These are phyloP conservation scores for Epichloe festucae DNA, from an alignment of 2,329 filamentous ascomycete species.

Conservation along the genomic window DNA sequence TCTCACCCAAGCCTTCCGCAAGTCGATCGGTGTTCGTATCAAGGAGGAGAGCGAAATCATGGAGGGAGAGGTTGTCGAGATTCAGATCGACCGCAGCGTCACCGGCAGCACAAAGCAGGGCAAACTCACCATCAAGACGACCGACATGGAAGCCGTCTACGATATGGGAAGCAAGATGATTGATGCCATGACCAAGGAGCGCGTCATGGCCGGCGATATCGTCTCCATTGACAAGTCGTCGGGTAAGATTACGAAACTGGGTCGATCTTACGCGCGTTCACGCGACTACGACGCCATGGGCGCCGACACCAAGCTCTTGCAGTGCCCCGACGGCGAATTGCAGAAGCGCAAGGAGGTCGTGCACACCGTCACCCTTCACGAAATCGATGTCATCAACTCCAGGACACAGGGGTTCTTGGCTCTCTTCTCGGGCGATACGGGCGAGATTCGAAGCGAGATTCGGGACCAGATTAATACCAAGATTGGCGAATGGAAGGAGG, in stretches of 20 bases:
- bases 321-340: conserved; percentile 93
- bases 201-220: conserved; percentile 96
- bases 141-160: conserved; percentile 98
- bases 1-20: conserved; percentile 95
- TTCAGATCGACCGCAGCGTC: conserved; percentile 93
- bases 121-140: conserved; percentile 98
- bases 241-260: conserved; percentile 94
- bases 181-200: conserved; percentile 98
- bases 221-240: conserved; percentile 98
- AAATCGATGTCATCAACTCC: conserved; percentile 99
- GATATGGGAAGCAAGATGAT: conserved; percentile 99
- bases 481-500: conserved; percentile 97
- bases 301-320: conserved; percentile 93
- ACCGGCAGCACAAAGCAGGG: conserved; percentile 96
- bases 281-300: conserved; percentile 99
- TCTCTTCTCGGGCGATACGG: conserved; percentile 94
- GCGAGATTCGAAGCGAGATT: conserved; percentile 93
- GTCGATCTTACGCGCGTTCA: conserved; percentile 85
- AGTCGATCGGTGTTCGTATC: conserved; percentile 94
- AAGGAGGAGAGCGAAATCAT: conserved; percentile 99
- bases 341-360: conserved; percentile 96
- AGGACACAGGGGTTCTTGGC: conserved; percentile 96
- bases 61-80: conserved; percentile 97
- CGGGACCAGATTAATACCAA: conserved; percentile 99
- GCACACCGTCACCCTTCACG: conserved; percentile 91